A percentile compares a stretch with the other conserved stretches of the same genome.
Conservation (phyloP, 805 yeast genomes). For the Yarrowia sp. region DNA sequence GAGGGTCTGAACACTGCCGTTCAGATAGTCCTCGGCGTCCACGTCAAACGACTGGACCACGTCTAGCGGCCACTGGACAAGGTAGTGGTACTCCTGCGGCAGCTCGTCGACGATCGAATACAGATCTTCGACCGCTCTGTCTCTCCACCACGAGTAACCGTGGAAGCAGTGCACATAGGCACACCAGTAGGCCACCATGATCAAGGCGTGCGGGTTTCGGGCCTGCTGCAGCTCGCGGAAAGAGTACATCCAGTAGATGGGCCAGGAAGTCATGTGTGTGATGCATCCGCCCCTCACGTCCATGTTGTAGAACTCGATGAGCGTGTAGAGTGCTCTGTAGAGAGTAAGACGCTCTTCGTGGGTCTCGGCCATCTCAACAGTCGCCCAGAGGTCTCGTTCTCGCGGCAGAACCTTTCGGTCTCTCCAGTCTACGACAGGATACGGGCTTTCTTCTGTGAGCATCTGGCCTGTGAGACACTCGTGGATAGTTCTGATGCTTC, state of each 20-base stretch:
- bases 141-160: constrained; percentile 7
- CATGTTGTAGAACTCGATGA: constrained; percentile 14
- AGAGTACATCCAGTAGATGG: background rate
- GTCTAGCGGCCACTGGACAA: background rate
- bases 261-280: constrained; percentile 4
- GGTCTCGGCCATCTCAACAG: background rate
- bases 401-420: background rate
- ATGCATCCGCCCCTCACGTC: background rate
- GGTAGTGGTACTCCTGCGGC: background rate
- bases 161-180: constrained; percentile 8
- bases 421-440: background rate
- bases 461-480: background rate
- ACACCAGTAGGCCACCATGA: background rate
- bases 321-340: background rate
- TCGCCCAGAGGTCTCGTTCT: background rate
- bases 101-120: background rate
- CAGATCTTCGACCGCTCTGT: background rate
- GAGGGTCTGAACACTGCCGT: background rate
- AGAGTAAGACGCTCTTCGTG: background rate
- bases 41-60: background rate
- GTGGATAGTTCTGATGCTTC: background rate
- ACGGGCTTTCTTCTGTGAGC: background rate
- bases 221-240: background rate
- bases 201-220: background rate
- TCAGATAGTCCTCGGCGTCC: background rate